phyloP scores from a whole-genome alignment of 2,329 filamentous ascomycete species.

The Calonectria pseudoturangicola region DNA sequence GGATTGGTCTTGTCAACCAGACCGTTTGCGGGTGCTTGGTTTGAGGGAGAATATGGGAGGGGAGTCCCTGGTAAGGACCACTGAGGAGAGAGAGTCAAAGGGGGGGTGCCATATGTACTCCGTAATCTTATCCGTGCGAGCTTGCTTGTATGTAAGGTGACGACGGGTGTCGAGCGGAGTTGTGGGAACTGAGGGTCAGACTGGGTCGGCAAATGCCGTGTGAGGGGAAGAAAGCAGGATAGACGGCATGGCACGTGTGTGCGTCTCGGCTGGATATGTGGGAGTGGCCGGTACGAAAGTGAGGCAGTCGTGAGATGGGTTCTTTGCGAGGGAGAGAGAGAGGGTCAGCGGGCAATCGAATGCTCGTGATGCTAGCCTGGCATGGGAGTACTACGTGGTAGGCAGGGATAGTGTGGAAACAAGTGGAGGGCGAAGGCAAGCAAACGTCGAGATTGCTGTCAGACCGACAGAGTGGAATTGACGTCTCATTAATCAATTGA shows the following conservation, averaged over 20 bases:
- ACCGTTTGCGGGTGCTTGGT: conserved; percentile 24
- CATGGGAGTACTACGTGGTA: conserved; percentile 17
- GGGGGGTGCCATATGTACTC: conserved; percentile 27
- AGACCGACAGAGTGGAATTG: conserved; percentile 24
- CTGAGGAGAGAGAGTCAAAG: not conserved
- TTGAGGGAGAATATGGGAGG: conserved; percentile 11
- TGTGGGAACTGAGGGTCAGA: conserved; percentile 34
- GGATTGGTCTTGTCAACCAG: conserved; percentile 12
- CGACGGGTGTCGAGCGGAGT: conserved; percentile 10
- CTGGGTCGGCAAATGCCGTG: not conserved
- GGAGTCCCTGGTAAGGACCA: not conserved
- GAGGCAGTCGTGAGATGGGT: conserved; percentile 1
- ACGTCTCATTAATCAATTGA: conserved; percentile 12
- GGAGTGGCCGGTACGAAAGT: not conserved
- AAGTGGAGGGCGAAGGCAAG: conserved; percentile 6
- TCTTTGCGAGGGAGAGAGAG: not conserved
- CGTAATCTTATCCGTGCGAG: conserved; percentile 25
- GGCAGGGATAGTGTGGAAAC: conserved; percentile 16
- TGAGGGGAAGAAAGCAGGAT: conserved; percentile 14
- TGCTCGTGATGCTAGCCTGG: conserved; percentile 5
- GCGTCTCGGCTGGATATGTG: not conserved
- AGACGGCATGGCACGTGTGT: not conserved
- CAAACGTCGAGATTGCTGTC: conserved; percentile 24
- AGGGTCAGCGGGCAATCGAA: conserved; percentile 20
- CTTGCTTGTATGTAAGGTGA: not conserved